Evolutionary conservation across 2,329 filamentous ascomycete species (phyloP), one percentile per base, ranked within the genome.

Genomic region (Akanthomyces muscarius): DNA sequence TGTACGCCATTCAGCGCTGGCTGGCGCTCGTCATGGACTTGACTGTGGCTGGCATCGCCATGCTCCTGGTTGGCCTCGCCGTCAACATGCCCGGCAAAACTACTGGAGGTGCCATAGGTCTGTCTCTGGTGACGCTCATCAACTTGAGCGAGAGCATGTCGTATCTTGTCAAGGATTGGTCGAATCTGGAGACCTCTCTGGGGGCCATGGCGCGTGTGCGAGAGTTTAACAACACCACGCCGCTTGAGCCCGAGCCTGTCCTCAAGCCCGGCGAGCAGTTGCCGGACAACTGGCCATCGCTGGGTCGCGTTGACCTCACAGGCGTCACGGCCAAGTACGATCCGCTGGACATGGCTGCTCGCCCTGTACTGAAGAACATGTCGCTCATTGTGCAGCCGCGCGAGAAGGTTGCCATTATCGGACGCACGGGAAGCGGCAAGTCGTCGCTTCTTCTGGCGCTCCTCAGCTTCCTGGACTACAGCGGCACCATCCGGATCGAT

Each of bases 1-100:
- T 86, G 16, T 81, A 76, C 61, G 78, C 78, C 44, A 77, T 84
- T 14, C 84, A 86, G 68, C 76, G 81, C 47, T 86, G 84, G 84
- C 71, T 84, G 0, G 78, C 72, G 0, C 69, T 84, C 1, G 79
- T 82, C 2, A 68, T 84, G 13, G 79, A 82, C 63, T 68, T 83
- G 16, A 71, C 81, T 2, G 77, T 81, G 2, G 75, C 78, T 0
- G 76, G 69, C 3, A 73, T 82, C 25, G 79, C 80, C 0, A 72
- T 78, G 3, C 66, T 81, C 13, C 66, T 83, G 4, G 41, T 64
- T 18, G 33, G 52, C 5, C 47, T 64, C 41, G 58, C 58, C 5
- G 33, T 64, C 8, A 45, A 52, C 25, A 18, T 61, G 28, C 51
- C 53, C 8, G 38, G 52, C 41, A 52, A 55, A 5, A 57, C 63